A percentile compares a stretch with the other conserved stretches of the same genome.
phyloP scores from a whole-genome alignment of 2,329 filamentous ascomycete species.

The Elsinoe fawcettii region DNA sequence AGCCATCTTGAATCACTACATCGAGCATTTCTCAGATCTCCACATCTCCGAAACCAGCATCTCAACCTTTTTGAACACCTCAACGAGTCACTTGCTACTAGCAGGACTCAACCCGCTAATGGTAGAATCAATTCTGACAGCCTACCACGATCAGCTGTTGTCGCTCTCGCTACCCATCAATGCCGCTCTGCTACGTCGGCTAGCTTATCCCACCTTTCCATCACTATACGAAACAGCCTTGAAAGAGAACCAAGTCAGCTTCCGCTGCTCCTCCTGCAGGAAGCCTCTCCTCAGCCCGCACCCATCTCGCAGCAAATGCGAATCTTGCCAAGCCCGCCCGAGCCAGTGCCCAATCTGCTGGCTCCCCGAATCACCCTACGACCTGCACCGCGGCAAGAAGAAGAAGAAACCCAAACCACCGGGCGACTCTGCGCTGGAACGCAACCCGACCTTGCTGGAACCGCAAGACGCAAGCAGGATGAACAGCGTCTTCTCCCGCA shows the following conservation, averaged over 20 bases:
- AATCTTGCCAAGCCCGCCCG: constrained; percentile 41
- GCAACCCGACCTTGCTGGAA: background rate
- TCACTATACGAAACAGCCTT: constrained; percentile 51
- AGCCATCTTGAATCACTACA: constrained; percentile 32
- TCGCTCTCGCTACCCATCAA: constrained; percentile 41
- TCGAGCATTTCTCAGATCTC: constrained; percentile 33
- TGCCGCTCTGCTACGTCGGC: constrained; percentile 49
- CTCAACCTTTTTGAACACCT: constrained; percentile 34
- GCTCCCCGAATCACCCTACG: constrained; percentile 37
- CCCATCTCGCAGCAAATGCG: constrained; percentile 42
- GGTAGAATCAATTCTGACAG: constrained; percentile 47
- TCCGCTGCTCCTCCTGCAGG: constrained; percentile 50
- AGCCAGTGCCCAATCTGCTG: constrained; percentile 39
- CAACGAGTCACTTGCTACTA: constrained; percentile 34
- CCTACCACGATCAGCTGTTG: constrained; percentile 51
- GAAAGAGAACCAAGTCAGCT: constrained; percentile 46
- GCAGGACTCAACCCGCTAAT: constrained; percentile 44
- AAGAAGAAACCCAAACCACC: constrained; percentile 19
- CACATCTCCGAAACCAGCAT: constrained; percentile 34
- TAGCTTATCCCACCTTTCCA: constrained; percentile 48
- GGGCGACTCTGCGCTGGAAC: constrained; percentile 1
- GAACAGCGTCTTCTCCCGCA: constrained; percentile 2
- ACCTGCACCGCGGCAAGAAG: constrained; percentile 26
- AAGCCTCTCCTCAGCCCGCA: constrained; percentile 44
- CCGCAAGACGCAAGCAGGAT: constrained; percentile 6